phyloP scores from a whole-genome alignment of 2,329 filamentous ascomycete genomes.

The Talaromyces sp. region DNA sequence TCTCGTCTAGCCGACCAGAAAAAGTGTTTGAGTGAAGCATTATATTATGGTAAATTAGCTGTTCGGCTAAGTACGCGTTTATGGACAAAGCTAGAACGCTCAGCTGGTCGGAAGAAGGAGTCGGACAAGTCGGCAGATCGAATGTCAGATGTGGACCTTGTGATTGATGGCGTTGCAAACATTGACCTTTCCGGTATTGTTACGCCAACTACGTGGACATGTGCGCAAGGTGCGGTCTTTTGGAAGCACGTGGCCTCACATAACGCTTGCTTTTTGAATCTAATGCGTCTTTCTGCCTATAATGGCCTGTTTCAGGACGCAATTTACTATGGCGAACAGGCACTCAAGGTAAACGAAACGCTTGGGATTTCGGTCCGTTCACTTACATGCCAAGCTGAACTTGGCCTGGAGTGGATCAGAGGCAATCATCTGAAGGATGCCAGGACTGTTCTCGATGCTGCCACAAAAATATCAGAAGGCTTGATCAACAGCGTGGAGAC shows the following conservation, averaged over 20 bases:
- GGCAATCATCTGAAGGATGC: constrained; percentile 51
- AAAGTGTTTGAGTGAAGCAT: constrained; percentile 45
- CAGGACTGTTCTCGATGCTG: constrained; percentile 56
- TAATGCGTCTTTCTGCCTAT: constrained; percentile 76
- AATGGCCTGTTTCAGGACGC: constrained; percentile 86
- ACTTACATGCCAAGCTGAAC: constrained; percentile 46
- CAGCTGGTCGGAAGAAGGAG: constrained; percentile 35
- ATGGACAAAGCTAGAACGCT: constrained; percentile 51
- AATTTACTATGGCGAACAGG: constrained; percentile 81
- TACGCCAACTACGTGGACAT: constrained; percentile 42
- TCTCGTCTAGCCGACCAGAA: constrained; percentile 63
- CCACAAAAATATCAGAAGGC: constrained; percentile 53
- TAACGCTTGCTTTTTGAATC: constrained; percentile 66
- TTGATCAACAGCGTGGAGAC: constrained; percentile 51
- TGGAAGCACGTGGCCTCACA: constrained; percentile 77
- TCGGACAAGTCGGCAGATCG: constrained; percentile 22
- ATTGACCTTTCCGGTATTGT: constrained; percentile 35
- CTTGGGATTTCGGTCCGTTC: constrained; percentile 59
- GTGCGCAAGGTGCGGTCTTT: constrained; percentile 62
- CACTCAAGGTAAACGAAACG: constrained; percentile 70
- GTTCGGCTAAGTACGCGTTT: constrained; percentile 50
- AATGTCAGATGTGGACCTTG: constrained; percentile 33
- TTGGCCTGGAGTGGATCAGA: constrained; percentile 49
- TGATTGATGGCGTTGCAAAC: constrained; percentile 39
- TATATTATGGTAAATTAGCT: constrained; percentile 48